Evolutionary conservation across 1,284 basidiomycete species (phyloP), one percentile per base, ranked within the genome.

Genomic region (Rhodotorula mucilaginosa): DNA sequence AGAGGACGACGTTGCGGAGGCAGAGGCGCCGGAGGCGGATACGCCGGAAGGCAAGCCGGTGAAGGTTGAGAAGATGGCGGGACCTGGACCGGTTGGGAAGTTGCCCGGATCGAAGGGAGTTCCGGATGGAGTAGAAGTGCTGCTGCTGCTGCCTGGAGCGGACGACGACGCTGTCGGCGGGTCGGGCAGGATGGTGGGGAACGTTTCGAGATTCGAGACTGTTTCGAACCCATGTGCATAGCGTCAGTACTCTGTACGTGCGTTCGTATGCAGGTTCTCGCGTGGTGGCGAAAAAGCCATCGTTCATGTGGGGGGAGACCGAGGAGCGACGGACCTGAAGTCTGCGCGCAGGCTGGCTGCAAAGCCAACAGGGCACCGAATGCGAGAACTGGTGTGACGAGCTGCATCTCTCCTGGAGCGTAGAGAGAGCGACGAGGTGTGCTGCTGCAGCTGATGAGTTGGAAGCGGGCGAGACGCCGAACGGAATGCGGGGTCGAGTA

Each of bases 181-280:
- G 18, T 58, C 39, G 48, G 58, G 39, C 46, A 68, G 12, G 64
- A 72, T 66, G 29, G 70, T 47, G 2, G 70, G 70, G 58, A 72
- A 72, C 5, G 70, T 61, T 13, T 72, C 70, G 54, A 72, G 70
- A 47, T 72, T 72, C 46, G 29, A 34, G 34, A 56, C 54, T 56
- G 49, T 23, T 6, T 23, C 23, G 12, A 44, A 10, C 39, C 39
- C 39, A 26, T 26, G 39, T 12, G 10, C 10, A 44, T 44, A 44
- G 39, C 39, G 12, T 44, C 39, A 44, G 12, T 13, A 44, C 39
- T 44, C 39, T 12, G 8, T 44, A 44, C 39, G 39, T 44, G 39
- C 39, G 39, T 21, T 18, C 2, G 18, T 51, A 10, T 21, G 49
- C 49, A 51, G 49, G 49, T 19, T 51, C 5, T 18, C 49, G 49